Evolutionary conservation across 139 green algal genomes (phyloP).

Genomic region (Coelastrella sp.): DNA sequence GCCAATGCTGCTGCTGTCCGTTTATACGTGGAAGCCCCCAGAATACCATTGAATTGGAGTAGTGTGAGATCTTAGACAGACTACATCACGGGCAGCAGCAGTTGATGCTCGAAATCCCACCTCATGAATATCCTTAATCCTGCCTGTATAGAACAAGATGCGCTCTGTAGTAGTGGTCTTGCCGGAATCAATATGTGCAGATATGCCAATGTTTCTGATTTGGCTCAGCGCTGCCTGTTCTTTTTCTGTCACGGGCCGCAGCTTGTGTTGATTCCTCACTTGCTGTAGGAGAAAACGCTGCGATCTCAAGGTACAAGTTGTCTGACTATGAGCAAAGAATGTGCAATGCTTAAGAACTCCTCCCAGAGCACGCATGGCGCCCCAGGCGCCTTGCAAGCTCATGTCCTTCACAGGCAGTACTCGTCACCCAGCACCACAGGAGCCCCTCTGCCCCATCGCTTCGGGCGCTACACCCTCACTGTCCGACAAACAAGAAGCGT

Average conservation of each 20-base stretch:
- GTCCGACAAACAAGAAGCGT: too few relatives aligned
- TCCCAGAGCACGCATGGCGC: conserved; percentile 1
- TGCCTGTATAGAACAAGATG: conserved; percentile 98
- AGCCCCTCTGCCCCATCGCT: background rate
- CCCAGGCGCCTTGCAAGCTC: conserved; percentile 3
- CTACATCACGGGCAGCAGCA: background rate
- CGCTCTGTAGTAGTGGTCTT: conserved; percentile 99
- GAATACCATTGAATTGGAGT: background rate
- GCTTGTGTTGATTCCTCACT: conserved; percentile 10
- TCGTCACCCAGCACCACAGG: background rate
- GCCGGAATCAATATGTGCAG: conserved; percentile 97
- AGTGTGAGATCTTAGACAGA: background rate
- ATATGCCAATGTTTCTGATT: conserved; percentile 98
- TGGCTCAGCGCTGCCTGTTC: conserved; percentile 57
- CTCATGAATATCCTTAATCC: conserved; percentile 98
- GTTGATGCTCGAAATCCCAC: conserved; percentile 61
- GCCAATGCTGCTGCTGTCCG: background rate
- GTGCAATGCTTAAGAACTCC: background rate
- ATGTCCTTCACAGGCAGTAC: background rate
- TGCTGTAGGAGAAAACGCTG: conserved; percentile 12
- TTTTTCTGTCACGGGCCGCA: conserved; percentile 46
- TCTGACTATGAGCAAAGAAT: background rate
- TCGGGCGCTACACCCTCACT: background rate
- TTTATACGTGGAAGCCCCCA: background rate
- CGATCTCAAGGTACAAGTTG: background rate